Evolutionary conservation across 164 flowering plant species (phyloP).

Genomic region (Nelumbo lutea): DNA sequence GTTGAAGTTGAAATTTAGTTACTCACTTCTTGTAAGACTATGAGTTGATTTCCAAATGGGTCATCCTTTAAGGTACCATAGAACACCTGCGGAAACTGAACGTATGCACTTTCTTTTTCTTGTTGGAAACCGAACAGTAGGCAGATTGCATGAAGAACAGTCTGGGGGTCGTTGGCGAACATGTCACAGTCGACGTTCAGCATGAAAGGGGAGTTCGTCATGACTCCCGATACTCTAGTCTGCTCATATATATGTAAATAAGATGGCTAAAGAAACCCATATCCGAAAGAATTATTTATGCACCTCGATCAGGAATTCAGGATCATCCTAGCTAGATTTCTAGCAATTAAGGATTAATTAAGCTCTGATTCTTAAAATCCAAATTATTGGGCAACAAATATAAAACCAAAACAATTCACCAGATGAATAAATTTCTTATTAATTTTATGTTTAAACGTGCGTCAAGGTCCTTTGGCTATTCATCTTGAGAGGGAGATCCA

Average conservation of each 20-base stretch:
- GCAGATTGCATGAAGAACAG: constrained; percentile 55
- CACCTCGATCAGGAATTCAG: too few relatives aligned
- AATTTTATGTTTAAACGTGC: too few relatives aligned
- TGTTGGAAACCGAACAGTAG: constrained; percentile 27
- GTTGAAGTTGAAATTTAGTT: neutral
- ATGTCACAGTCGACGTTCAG: constrained; percentile 76
- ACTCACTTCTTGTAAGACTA: constrained; percentile 20
- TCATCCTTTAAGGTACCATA: constrained; percentile 42
- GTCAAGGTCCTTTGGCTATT: too few relatives aligned
- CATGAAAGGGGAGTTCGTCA: constrained; percentile 70
- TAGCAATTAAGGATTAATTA: too few relatives aligned
- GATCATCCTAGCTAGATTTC: too few relatives aligned
- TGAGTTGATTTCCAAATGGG: constrained; percentile 40
- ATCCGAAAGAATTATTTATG: too few relatives aligned
- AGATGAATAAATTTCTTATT: too few relatives aligned
- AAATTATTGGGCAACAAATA: too few relatives aligned
- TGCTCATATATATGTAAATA: constrained; percentile 9
- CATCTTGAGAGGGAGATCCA: neutral
- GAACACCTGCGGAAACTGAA: constrained; percentile 50
- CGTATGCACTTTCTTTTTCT: constrained; percentile 36
- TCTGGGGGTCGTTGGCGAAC: constrained; percentile 50
- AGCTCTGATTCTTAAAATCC: too few relatives aligned
- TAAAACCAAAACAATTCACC: too few relatives aligned
- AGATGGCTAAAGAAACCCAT: too few relatives aligned
- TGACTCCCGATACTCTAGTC: constrained; percentile 61